A percentile compares a stretch with the other conserved stretches of the same genome.
Evolutionary conservation across 768 basidiomycete genomes (phyloP).

Genomic region (Leccinum boreale): DNA sequence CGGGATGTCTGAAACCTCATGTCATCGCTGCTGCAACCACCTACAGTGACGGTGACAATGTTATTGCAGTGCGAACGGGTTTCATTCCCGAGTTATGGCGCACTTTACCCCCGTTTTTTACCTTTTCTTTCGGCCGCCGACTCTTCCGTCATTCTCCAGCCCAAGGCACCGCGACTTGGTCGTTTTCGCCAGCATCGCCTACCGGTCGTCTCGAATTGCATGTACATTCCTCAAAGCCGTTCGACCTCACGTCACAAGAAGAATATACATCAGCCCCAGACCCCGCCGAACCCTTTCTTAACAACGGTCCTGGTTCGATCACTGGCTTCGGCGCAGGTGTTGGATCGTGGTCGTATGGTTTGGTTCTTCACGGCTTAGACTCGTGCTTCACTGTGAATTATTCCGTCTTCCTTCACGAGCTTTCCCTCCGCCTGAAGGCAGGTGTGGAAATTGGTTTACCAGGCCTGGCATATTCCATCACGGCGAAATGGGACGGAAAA

Average conservation of each 20-base stretch:
- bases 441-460: conserved; percentile 46
- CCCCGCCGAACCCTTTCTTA: conserved; percentile 19
- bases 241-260: conserved; percentile 31
- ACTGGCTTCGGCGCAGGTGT: conserved; percentile 49
- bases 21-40: conserved; percentile 40
- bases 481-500: conserved; percentile 49
- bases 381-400: conserved; percentile 51
- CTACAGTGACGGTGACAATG: conserved; percentile 50
- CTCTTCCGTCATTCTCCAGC: conserved; percentile 49
- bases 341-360: conserved; percentile 47
- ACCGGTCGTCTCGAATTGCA: conserved; percentile 36
- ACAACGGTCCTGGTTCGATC: conserved; percentile 41
- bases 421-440: conserved; percentile 51
- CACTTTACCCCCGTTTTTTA: conserved; percentile 37
- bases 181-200: conserved; percentile 22
- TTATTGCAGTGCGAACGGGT: conserved; percentile 37
- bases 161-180: conserved; percentile 41
- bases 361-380: conserved; percentile 44
- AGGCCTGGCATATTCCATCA: conserved; percentile 42
- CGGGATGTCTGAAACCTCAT: conserved; percentile 41
- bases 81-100: conserved; percentile 34
- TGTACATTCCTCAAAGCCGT: conserved; percentile 41
- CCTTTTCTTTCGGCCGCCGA: conserved; percentile 46
- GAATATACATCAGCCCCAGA: conserved; percentile 22
- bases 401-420: conserved; percentile 50